A percentile compares a stretch with the other conserved stretches of the same genome.
phyloP scores from a whole-genome alignment of 2,329 filamentous ascomycete species.

The Achaetomium macrosporum region DNA sequence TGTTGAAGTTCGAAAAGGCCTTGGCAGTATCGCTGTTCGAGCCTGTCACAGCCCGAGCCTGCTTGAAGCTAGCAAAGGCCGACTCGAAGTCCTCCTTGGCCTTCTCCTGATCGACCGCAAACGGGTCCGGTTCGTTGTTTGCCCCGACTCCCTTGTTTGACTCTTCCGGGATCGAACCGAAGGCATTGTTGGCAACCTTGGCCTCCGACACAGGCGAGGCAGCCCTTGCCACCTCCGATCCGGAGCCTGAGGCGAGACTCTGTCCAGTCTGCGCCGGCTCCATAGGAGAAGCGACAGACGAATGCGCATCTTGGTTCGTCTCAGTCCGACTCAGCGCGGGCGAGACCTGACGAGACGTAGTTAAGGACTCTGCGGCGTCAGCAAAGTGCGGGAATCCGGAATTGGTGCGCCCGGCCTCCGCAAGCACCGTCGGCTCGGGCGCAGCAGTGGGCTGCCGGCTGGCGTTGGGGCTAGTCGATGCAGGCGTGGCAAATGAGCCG shows the following conservation, averaged over 20 bases:
- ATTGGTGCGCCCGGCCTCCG: constrained; percentile 70
- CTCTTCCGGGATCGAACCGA: constrained; percentile 14
- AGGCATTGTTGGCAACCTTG: constrained; percentile 17
- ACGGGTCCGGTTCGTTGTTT: constrained; percentile 41
- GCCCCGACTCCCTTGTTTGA: constrained; percentile 17
- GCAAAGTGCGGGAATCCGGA: constrained; percentile 70
- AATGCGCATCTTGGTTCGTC: constrained; percentile 34
- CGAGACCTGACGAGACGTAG: constrained; percentile 72
- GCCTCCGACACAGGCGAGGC: constrained; percentile 13
- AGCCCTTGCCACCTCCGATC: constrained; percentile 17
- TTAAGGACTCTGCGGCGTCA: constrained; percentile 60
- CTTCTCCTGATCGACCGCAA: constrained; percentile 50
- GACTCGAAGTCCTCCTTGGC: constrained; percentile 79
- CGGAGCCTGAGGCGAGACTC: constrained; percentile 30
- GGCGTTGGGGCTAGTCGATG: constrained; percentile 58
- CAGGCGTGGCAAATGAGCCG: constrained; percentile 47
- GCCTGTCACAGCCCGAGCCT: constrained; percentile 31
- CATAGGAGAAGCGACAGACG: constrained; percentile 30
- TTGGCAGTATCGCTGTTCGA: constrained; percentile 33
- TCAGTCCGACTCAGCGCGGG: constrained; percentile 62
- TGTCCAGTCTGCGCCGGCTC: constrained; percentile 35
- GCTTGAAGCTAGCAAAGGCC: constrained; percentile 71
- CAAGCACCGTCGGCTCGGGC: constrained; percentile 56
- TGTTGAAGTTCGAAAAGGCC: constrained; percentile 51
- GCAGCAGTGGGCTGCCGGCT: constrained; percentile 54